Evolutionary conservation across 768 basidiomycete species (phyloP), one percentile per base, ranked within the genome.

Genomic region (Kwoniella bestiolae): DNA sequence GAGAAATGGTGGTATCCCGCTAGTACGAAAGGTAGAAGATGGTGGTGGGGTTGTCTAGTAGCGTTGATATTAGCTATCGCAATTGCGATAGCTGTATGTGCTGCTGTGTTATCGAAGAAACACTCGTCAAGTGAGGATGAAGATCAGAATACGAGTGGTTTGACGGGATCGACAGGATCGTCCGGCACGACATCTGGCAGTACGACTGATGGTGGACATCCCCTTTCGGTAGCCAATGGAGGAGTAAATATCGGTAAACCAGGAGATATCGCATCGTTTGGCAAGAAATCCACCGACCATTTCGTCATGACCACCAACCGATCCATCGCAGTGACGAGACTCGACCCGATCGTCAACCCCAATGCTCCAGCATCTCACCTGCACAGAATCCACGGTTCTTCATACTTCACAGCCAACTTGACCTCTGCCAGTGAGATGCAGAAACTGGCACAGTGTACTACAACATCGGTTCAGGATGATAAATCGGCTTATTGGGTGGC

Each of bases 261-360:
- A 9, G 69, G 69, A 35, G 56, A 58, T 32, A 67, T 68, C 16
- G 63, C 70, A 21, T 16, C 14, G 16, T 68, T 71, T 21, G 70
- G 70, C 9, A 60, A 65, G 26, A 50, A 63, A 32, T 71, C 70
- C 12, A 68, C 70, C 31, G 66, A 71, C 35, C 70, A 71, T 50
- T 71, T 70, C 46, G 66, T 68, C 35, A 60, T 71, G 66, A 64
- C 55, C 14, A 57, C 66, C 49, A 62, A 68, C 31, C 62, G 66
- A 16, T 65, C 66, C 3, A 68, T 65, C 26, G 62, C 58, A 14
- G 63, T 71, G n/a, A 70, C 69, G n/a, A 60, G 69, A 6, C 47
- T 71, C 3, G 70, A 71, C 57, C 70, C 70, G 5, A 71, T 71
- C 31, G 63, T 71, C 35, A 65, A 67, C 31, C 70, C 70, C 14